phyloP scores from a whole-genome alignment of 1,139 yeast genomes.

The Suhomyces atakaporum region DNA sequence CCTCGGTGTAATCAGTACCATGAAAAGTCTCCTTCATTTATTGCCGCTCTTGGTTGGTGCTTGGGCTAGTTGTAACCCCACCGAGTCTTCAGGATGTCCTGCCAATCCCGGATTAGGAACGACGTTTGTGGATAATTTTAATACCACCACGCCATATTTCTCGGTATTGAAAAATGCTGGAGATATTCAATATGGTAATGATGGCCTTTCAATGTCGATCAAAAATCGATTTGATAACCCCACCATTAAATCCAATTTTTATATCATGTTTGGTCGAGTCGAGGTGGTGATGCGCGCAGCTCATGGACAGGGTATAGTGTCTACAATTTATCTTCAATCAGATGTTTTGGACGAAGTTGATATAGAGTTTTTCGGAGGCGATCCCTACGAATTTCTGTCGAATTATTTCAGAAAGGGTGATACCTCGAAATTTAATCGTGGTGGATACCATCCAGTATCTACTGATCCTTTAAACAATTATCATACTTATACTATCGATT shows the following conservation, averaged over 20 bases:
- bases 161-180: conserved; percentile 30
- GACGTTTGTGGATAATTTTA: conserved; percentile 53
- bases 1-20: too few relatives aligned
- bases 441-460: conserved; percentile 58
- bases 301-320: conserved; percentile 72
- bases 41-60: conserved; percentile 11
- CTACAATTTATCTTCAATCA: conserved; percentile 78
- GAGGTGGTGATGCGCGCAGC: conserved; percentile 75
- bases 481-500: conserved; percentile 81
- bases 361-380: conserved; percentile 82
- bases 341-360: conserved; percentile 89
- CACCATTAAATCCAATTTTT: conserved; percentile 70
- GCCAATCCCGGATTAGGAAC: conserved; percentile 59
- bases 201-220: conserved; percentile 64
- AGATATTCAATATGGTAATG: conserved; percentile 24
- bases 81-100: conserved; percentile 29
- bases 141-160: conserved; percentile 40
- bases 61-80: conserved; percentile 35
- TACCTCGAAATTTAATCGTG: conserved; percentile 75
- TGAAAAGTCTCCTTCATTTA: conserved; percentile 2
- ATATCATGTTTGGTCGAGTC: conserved; percentile 83
- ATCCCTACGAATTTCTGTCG: conserved; percentile 69
- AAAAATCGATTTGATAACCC: conserved; percentile 72
- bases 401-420: conserved; percentile 83
- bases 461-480: conserved; percentile 53